Percentiles rank a stretch among this genome's conserved stretches.
phyloP scores from a whole-genome alignment of 2,329 filamentous ascomycete species.

The Mariannaea elegans region DNA sequence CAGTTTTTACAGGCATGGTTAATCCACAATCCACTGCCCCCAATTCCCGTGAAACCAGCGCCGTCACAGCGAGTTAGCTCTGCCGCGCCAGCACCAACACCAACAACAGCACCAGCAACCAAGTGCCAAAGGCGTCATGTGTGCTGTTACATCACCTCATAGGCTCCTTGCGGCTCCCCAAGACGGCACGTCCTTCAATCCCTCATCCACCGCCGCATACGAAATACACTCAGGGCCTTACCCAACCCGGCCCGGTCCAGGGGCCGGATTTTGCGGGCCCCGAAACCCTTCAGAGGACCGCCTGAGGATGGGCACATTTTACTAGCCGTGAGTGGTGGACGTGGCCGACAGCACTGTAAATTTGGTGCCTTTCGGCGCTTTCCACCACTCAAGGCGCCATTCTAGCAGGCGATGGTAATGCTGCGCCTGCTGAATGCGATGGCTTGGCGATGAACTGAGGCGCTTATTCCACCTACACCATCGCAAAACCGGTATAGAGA shows the following conservation, averaged over 20 bases:
- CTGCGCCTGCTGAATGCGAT: background rate
- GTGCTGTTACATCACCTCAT: constrained; percentile 19
- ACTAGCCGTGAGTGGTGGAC: constrained; percentile 8
- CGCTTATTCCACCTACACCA: background rate
- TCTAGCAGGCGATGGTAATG: background rate
- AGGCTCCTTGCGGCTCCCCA: constrained; percentile 2
- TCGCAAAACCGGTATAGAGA: background rate
- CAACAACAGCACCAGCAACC: background rate
- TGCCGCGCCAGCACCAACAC: constrained; percentile 16
- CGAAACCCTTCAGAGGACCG: background rate
- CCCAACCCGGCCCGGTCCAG: constrained; percentile 13
- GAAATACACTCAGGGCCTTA: background rate
- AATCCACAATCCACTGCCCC: background rate
- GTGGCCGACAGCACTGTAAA: constrained; percentile 4
- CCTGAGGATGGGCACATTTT: constrained; percentile 2
- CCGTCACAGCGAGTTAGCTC: constrained; percentile 12
- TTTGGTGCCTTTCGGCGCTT: constrained; percentile 4
- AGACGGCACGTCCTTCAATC: no score
- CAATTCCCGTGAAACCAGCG: constrained; percentile 7
- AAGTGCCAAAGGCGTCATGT: constrained; percentile 15
- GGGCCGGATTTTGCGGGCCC: constrained; percentile 13
- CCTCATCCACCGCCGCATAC: background rate
- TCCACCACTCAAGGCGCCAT: constrained; percentile 16
- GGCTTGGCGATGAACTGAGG: background rate
- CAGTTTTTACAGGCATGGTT: no score